These are phyloP conservation scores for Arctium lappa DNA, from an alignment of 129 eudicot genomes.

Conservation along the genomic window DNA sequence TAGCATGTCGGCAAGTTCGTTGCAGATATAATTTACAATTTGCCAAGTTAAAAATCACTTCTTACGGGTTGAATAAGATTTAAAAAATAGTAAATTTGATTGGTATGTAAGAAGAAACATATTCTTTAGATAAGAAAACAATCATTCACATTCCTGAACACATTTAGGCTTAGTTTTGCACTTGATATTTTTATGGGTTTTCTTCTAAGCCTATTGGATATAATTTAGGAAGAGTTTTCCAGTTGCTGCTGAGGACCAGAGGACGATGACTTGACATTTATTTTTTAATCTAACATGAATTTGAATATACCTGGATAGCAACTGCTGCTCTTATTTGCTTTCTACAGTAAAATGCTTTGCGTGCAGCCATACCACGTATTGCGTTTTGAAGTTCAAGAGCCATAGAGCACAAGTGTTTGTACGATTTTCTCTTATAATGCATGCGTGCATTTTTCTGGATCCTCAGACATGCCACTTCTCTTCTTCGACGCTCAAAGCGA, in stretches of 20 bases:
- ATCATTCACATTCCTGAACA: too few species aligned
- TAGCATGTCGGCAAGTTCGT: background rate
- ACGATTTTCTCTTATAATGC: slow-evolving; percentile 44
- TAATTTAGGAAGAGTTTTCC: too few species aligned
- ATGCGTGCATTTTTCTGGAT: slow-evolving; percentile 61
- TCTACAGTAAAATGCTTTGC: slow-evolving; percentile 34
- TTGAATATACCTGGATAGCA: slow-evolving; percentile 55
- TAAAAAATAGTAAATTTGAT: too few species aligned
- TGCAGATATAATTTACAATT: background rate
- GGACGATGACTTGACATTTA: background rate
- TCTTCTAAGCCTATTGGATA: too few species aligned
- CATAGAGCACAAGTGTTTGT: slow-evolving; percentile 32
- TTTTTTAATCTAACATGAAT: background rate
- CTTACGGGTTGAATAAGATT: background rate
- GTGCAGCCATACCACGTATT: slow-evolving; percentile 78
- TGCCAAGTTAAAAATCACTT: background rate
- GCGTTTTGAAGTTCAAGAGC: slow-evolving; percentile 62
- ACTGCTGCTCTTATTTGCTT: slow-evolving; percentile 56
- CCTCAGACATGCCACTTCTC: slow-evolving; percentile 52
- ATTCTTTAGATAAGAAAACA: too few species aligned
- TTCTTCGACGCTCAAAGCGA: slow-evolving; percentile 41
- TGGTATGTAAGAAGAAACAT: too few species aligned
- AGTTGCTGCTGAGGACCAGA: background rate
- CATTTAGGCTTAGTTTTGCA: too few species aligned
- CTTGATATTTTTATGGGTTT: too few species aligned